Percentiles rank a stretch among this genome's conserved stretches.
Evolutionary conservation across 2,329 filamentous ascomycete species (phyloP).

Genomic region (Laburnicola sp.): DNA sequence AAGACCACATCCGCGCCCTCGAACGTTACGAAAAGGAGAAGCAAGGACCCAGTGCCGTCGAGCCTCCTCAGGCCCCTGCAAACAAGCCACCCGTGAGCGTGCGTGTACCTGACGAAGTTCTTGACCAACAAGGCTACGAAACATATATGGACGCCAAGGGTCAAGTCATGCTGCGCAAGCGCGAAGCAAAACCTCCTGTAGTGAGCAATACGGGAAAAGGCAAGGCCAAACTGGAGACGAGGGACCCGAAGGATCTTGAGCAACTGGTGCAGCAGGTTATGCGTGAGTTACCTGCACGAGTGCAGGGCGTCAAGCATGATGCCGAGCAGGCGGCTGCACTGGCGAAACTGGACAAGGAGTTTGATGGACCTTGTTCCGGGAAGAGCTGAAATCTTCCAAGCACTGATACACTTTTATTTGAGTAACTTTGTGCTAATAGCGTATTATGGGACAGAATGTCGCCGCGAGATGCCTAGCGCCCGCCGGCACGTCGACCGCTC

Average conservation of each 20-base stretch:
- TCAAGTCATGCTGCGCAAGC: slow-evolving; percentile 52
- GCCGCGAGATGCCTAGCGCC: neutral
- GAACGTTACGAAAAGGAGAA: slow-evolving; percentile 37
- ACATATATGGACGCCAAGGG: slow-evolving; percentile 55
- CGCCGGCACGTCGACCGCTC: too few relatives aligned
- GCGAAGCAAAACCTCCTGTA: slow-evolving; percentile 33
- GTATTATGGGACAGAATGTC: too few relatives aligned
- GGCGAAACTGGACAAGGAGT: slow-evolving; percentile 50
- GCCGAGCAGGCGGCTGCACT: slow-evolving; percentile 51
- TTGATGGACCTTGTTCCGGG: slow-evolving; percentile 27
- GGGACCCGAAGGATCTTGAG: slow-evolving; percentile 50
- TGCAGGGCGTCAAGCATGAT: slow-evolving; percentile 44
- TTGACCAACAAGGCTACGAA: slow-evolving; percentile 55
- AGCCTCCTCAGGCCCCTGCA: slow-evolving; percentile 6
- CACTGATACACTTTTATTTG: neutral
- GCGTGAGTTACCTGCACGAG: slow-evolving; percentile 48
- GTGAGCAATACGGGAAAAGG: slow-evolving; percentile 27
- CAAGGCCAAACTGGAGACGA: slow-evolving; percentile 36
- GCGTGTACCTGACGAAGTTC: slow-evolving; percentile 52
- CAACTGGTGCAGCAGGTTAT: slow-evolving; percentile 52
- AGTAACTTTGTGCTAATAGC: neutral
- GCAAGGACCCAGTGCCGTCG: slow-evolving; percentile 16
- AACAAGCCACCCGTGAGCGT: slow-evolving; percentile 31
- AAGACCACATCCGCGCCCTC: slow-evolving; percentile 69
- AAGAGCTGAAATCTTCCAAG: slow-evolving; percentile 4